phyloP scores from a whole-genome alignment of 176 grass and related monocot species.

The Musa troglodytarum region DNA sequence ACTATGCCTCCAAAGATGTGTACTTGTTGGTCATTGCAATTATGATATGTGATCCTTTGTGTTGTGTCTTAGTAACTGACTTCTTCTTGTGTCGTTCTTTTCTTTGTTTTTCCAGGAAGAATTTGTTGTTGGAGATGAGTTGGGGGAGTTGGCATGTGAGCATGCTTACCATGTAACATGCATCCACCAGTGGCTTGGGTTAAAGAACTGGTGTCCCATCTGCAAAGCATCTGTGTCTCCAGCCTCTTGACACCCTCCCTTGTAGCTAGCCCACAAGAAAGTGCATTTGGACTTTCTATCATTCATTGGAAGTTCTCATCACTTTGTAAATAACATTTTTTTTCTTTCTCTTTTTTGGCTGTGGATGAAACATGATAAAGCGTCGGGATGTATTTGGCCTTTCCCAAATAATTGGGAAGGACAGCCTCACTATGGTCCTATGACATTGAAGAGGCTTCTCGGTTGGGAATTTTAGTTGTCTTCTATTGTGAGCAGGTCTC shows the following conservation, averaged over 20 bases:
- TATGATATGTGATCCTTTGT: too few species aligned
- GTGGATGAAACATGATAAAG: too few species aligned
- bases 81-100: neutral
- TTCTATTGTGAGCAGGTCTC: too few species aligned
- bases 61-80: neutral
- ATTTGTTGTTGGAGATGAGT: neutral
- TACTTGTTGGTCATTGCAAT: too few species aligned
- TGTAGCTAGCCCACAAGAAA: neutral
- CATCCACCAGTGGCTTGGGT: constrained; percentile 13
- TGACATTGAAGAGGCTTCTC: too few species aligned
- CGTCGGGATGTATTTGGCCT: too few species aligned
- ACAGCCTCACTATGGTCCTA: too few species aligned
- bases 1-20: too few species aligned
- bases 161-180: constrained; percentile 9
- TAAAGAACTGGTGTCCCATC: constrained; percentile 13
- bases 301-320: neutral
- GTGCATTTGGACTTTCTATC: neutral
- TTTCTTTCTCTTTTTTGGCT: neutral
- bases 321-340: neutral
- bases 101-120: neutral
- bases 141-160: neutral
- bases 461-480: too few species aligned
- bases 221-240: constrained; percentile 8
- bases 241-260: neutral
- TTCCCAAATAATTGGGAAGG: too few species aligned